A percentile compares a stretch with the other conserved stretches of the same genome.
Conservation (phyloP, 225 moss, liverwort and hornwort species). For the Pseudisothecium myosuroides region DNA sequence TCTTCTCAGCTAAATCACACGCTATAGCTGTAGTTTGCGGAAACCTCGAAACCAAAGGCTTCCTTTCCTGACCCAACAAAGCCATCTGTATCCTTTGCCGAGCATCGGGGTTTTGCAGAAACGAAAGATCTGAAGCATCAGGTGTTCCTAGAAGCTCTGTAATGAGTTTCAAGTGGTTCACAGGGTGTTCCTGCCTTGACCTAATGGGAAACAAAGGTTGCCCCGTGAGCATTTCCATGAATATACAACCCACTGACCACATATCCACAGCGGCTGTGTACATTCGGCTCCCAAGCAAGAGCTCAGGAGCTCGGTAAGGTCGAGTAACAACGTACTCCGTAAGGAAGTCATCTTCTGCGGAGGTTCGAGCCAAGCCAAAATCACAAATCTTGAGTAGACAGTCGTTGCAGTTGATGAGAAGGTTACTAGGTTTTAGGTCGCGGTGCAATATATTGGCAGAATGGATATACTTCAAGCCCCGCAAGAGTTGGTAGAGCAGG, state of each 20-base stretch:
- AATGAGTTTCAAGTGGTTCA: constrained; percentile 55
- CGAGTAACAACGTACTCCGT: constrained; percentile 68
- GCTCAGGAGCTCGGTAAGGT: constrained; percentile 59
- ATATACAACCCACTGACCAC: constrained; percentile 67
- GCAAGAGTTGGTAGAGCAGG: constrained; percentile 44
- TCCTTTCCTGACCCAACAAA: constrained; percentile 39
- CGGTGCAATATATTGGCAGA: constrained; percentile 64
- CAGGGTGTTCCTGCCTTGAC: constrained; percentile 44
- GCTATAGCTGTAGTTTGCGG: constrained; percentile 35
- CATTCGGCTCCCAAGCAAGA: constrained; percentile 34
- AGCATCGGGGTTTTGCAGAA: constrained; percentile 40
- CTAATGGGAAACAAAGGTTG: constrained; percentile 52
- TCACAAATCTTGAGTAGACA: constrained; percentile 65
- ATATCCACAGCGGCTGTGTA: constrained; percentile 57
- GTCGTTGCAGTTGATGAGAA: constrained; percentile 56
- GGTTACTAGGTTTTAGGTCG: constrained; percentile 55
- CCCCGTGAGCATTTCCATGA: constrained; percentile 56
- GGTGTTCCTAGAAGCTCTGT: constrained; percentile 51
- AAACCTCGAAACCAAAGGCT: constrained; percentile 33
- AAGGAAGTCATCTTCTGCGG: constrained; percentile 40
- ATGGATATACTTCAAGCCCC: constrained; percentile 62
- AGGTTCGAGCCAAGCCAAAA: constrained; percentile 64
- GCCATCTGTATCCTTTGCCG: constrained; percentile 51
- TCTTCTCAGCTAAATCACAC: constrained; percentile 54
- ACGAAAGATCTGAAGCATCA: constrained; percentile 40